phyloP scores from a whole-genome alignment of 75 land plant genomes.

The Ceratopteris richardii region DNA sequence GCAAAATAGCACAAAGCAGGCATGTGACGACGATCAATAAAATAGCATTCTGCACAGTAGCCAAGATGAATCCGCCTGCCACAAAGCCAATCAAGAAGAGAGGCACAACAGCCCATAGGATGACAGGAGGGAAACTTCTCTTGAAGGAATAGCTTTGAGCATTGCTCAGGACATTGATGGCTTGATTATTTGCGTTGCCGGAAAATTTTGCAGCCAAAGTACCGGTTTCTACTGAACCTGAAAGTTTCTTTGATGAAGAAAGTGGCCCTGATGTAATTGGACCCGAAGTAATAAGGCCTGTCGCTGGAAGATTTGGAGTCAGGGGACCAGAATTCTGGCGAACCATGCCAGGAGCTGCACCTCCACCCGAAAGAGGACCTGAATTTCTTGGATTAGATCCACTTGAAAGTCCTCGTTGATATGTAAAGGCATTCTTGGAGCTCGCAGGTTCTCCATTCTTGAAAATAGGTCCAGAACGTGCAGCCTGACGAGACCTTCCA shows the following conservation, averaged over 20 bases:
- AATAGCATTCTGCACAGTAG: constrained; percentile 53
- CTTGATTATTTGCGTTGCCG: constrained; percentile 27
- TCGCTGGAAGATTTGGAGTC: constrained; percentile 25
- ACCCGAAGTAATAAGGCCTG: constrained; percentile 77
- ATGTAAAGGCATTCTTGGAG: not conserved
- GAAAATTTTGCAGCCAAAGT: constrained; percentile 17
- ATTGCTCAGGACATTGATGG: constrained; percentile 50
- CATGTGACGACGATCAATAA: constrained; percentile 49
- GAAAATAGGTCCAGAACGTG: constrained; percentile 59
- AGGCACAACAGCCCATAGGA: constrained; percentile 51
- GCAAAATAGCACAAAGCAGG: constrained; percentile 32
- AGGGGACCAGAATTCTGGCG: constrained; percentile 66
- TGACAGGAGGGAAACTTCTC: constrained; percentile 42
- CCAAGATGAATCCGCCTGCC: constrained; percentile 66
- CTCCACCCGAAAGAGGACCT: constrained; percentile 48
- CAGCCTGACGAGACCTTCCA: no score
- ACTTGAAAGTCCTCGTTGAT: constrained; percentile 2
- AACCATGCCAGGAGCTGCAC: no score
- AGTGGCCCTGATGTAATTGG: constrained; percentile 55
- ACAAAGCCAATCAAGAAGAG: constrained; percentile 65
- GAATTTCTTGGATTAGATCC: constrained; percentile 34
- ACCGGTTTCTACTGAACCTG: constrained; percentile 57
- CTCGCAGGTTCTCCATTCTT: not conserved
- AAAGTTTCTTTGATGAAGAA: constrained; percentile 52
- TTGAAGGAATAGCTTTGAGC: constrained; percentile 20